Evolutionary conservation across 176 grass and related monocot species (phyloP).

Genomic region (Carex pumila): DNA sequence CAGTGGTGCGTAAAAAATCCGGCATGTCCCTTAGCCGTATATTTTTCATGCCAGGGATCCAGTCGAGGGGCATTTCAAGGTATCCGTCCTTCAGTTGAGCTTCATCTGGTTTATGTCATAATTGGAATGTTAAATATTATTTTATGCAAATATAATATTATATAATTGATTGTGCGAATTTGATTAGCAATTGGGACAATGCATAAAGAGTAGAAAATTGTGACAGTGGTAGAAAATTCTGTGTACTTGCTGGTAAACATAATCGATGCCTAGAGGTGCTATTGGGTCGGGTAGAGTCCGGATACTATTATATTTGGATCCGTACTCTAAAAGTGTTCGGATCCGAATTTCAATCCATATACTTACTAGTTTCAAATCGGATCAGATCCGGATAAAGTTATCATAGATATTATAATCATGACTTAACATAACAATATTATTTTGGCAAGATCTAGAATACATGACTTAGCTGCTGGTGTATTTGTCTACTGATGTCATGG

Average conservation of each 20-base stretch:
- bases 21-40: conserved; percentile 60
- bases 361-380: too few species aligned
- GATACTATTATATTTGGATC: too few species aligned
- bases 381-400: too few species aligned
- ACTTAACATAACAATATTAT: not conserved
- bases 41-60: conserved; percentile 43
- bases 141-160: not conserved
- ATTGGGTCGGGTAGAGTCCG: too few species aligned
- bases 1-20: conserved; percentile 50
- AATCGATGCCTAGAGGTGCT: too few species aligned
- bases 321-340: too few species aligned
- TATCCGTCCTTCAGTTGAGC: conserved; percentile 41
- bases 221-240: not conserved
- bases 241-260: not conserved
- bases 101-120: conserved; percentile 20
- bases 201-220: not conserved
- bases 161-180: not conserved
- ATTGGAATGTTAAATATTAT: not conserved
- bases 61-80: conserved; percentile 50
- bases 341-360: too few species aligned
- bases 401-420: too few species aligned
- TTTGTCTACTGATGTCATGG: not conserved
- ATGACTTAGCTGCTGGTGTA: not conserved
- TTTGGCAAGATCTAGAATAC: not conserved
- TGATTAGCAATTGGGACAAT: not conserved